Percentiles rank a stretch among this genome's conserved stretches.
phyloP scores from a whole-genome alignment of 2,329 filamentous ascomycete species.

The Aspergillus japonicus region DNA sequence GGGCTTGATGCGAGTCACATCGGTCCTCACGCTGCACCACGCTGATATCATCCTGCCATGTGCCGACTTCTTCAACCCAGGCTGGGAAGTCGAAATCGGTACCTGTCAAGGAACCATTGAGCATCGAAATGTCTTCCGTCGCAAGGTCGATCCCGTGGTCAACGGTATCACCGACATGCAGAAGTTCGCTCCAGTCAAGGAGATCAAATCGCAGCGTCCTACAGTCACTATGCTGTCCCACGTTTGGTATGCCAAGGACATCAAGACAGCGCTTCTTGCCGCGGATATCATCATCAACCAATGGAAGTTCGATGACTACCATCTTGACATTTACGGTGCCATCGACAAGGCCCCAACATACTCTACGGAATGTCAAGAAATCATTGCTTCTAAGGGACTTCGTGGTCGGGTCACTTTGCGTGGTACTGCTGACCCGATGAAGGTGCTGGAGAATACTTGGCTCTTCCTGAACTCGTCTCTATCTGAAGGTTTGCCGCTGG shows the following conservation, averaged over 20 bases:
- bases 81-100: conserved; percentile 63
- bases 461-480: conserved; percentile 53
- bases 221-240: conserved; percentile 67
- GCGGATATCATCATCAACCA: conserved; percentile 66
- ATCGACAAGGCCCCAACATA: conserved; percentile 63
- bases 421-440: conserved; percentile 57
- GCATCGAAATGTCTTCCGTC: conserved; percentile 57
- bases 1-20: conserved; percentile 49
- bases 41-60: conserved; percentile 61
- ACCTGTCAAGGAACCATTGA: conserved; percentile 57
- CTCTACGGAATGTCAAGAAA: conserved; percentile 58
- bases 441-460: conserved; percentile 57
- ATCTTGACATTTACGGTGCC: conserved; percentile 62
- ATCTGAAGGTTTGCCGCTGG: conserved; percentile 47
- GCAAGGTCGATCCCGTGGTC: conserved; percentile 64
- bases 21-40: conserved; percentile 51
- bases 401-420: conserved; percentile 52
- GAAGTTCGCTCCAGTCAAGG: conserved; percentile 59
- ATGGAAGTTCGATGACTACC: conserved; percentile 65
- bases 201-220: conserved; percentile 58
- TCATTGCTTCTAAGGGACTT: conserved; percentile 57
- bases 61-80: conserved; percentile 63
- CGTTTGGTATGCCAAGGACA: conserved; percentile 56
- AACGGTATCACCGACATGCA: conserved; percentile 66
- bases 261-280: conserved; percentile 63